Conservation (phyloP, 495 filamentous ascomycete species). For the Mytilinidion resinicola region DNA sequence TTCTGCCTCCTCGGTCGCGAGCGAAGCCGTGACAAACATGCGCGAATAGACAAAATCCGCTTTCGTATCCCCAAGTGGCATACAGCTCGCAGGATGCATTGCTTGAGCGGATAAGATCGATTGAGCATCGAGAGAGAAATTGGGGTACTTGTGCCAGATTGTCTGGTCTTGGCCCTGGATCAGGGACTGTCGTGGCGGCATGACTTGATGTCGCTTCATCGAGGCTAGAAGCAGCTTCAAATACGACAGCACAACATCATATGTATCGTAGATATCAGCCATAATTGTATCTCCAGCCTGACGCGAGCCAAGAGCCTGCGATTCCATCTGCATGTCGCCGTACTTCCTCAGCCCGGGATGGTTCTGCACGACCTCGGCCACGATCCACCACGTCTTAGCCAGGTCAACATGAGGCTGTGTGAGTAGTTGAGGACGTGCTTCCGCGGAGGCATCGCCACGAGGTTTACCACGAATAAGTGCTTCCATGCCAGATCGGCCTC, state of each 20-base stretch:
- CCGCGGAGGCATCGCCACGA: slow-evolving; percentile 20
- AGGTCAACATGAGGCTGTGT: slow-evolving; percentile 56
- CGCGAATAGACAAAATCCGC: slow-evolving; percentile 67
- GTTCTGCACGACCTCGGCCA: slow-evolving; percentile 51
- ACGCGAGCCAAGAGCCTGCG: slow-evolving; percentile 40
- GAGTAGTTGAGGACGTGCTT: slow-evolving; percentile 23
- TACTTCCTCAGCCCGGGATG: slow-evolving; percentile 37
- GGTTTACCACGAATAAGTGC: slow-evolving; percentile 57
- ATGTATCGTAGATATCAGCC: slow-evolving; percentile 46
- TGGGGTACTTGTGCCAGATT: slow-evolving; percentile 70
- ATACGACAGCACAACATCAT: slow-evolving; percentile 53
- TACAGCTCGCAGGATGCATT: slow-evolving; percentile 52
- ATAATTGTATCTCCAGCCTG: slow-evolving; percentile 45
- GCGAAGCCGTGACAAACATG: slow-evolving; percentile 60
- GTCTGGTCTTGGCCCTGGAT: slow-evolving; percentile 62
- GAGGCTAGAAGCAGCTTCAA: slow-evolving; percentile 68
- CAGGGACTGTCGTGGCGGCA: slow-evolving; percentile 54
- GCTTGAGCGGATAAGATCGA: slow-evolving; percentile 51
- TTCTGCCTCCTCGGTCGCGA: slow-evolving; percentile 62
- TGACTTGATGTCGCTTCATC: slow-evolving; percentile 72
- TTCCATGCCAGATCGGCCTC: slow-evolving; percentile 67
- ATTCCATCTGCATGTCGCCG: slow-evolving; percentile 42
- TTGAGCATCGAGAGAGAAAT: slow-evolving; percentile 59
- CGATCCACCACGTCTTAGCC: slow-evolving; percentile 77
- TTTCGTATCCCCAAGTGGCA: slow-evolving; percentile 66